These are phyloP conservation scores for Rutidosis leptorrhynchoides DNA, from an alignment of 129 eudicot genomes.

Conservation along the genomic window DNA sequence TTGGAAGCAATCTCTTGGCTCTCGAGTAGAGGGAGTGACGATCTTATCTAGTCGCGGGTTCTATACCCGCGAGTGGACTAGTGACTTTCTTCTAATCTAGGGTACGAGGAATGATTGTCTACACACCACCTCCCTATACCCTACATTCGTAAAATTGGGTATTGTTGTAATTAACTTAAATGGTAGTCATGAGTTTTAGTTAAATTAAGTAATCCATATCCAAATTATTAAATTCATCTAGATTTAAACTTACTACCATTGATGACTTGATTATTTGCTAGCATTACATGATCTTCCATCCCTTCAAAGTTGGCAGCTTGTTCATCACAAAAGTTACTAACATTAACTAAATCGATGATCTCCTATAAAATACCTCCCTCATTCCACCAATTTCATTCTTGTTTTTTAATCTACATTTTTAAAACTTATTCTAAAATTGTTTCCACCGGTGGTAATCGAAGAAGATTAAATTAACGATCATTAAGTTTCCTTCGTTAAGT, in stretches of 20 bases:
- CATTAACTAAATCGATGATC: not conserved
- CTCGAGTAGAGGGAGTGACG: too few species aligned
- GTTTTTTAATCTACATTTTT: slow-evolving; percentile 15
- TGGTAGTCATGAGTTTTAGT: not conserved
- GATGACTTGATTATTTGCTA: slow-evolving; percentile 14
- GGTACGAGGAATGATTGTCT: too few species aligned
- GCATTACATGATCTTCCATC: slow-evolving; percentile 14
- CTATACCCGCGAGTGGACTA: too few species aligned
- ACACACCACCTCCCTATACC: too few species aligned
- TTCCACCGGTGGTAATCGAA: slow-evolving; percentile 13
- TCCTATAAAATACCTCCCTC: slow-evolving; percentile 21
- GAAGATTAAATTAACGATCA: not conserved
- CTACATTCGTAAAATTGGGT: too few species aligned
- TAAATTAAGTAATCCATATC: not conserved
- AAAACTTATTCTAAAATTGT: not conserved
- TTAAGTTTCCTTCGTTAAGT: slow-evolving; percentile 26
- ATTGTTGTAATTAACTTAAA: not conserved
- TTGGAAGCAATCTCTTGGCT: too few species aligned
- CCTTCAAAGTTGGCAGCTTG: slow-evolving; percentile 2
- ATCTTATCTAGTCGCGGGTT: too few species aligned
- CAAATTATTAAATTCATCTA: slow-evolving; percentile 1
- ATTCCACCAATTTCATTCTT: slow-evolving; percentile 29
- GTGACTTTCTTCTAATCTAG: too few species aligned
- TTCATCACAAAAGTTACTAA: not conserved
- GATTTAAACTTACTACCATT: slow-evolving; percentile 4